Conservation (phyloP, 2,329 filamentous ascomycete species). For the Pseudopyricularia cyperi region DNA sequence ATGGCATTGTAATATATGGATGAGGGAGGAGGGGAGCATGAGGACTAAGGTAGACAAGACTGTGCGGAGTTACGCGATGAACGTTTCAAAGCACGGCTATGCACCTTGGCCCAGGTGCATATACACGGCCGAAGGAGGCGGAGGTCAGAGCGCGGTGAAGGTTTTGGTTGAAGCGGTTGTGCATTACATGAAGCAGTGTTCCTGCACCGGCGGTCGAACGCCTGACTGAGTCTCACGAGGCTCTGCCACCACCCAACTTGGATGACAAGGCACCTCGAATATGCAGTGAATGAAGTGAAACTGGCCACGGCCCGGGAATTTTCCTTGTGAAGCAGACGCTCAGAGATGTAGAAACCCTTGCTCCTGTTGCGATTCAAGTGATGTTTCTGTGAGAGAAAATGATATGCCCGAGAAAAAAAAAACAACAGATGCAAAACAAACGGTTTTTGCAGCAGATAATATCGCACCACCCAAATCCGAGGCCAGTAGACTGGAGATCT, state of each 20-base stretch:
- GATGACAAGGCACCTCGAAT: not conserved
- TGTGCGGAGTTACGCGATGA: not conserved
- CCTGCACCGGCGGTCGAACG: not conserved
- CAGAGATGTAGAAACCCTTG: not conserved
- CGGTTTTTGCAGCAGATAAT: too few relatives aligned
- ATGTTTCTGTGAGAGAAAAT: not conserved
- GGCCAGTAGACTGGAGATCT: not conserved
- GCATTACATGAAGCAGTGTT: not conserved
- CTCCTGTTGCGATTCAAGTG: not conserved
- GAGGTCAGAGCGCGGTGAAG: not conserved
- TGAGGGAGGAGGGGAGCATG: not conserved
- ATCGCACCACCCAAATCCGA: too few relatives aligned
- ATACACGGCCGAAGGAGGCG: not conserved
- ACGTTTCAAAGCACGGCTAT: not conserved
- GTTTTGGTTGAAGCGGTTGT: not conserved
- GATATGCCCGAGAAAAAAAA: not conserved
- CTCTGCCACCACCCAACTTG: not conserved
- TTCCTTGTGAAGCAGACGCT: not conserved
- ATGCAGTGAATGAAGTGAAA: not conserved
- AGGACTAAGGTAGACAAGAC: not conserved
- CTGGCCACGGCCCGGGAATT: not conserved
- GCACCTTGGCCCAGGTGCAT: not conserved
- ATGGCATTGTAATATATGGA: not conserved
- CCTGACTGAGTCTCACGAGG: not conserved
- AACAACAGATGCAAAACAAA: not conserved